Percentiles rank a stretch among this genome's conserved stretches.
phyloP scores from a whole-genome alignment of 768 basidiomycete species.

The Suillus variegatus region DNA sequence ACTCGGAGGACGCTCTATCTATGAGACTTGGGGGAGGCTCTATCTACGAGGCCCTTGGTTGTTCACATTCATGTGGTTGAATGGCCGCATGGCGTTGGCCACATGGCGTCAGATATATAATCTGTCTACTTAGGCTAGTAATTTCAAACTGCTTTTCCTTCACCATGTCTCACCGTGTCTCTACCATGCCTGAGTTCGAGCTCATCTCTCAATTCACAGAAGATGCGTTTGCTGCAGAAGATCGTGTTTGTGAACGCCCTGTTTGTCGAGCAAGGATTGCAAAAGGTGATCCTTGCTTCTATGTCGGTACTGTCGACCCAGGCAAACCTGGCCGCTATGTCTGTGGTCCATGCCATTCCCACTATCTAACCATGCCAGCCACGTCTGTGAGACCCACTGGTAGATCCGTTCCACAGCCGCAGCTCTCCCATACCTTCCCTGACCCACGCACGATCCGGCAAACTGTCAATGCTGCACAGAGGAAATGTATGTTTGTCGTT shows the following conservation, averaged over 20 bases:
- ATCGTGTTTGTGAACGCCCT: not conserved
- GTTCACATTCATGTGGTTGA: too few relatives aligned
- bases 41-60: too few relatives aligned
- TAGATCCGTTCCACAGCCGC: too few relatives aligned
- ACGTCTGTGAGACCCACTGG: not conserved
- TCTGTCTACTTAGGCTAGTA: too few relatives aligned
- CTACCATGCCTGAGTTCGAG: not conserved
- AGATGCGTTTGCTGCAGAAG: not conserved
- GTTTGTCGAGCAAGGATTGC: not conserved
- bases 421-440: not conserved
- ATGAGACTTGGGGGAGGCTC: too few relatives aligned
- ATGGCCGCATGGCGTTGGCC: too few relatives aligned
- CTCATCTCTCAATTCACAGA: not conserved
- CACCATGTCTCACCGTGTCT: too few relatives aligned
- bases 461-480: slow-evolving; percentile 1
- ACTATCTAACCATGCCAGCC: not conserved
- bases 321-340: not conserved
- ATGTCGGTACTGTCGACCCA: not conserved
- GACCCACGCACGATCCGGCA: slow-evolving; percentile 2
- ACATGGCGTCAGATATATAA: too few relatives aligned
- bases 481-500: not conserved
- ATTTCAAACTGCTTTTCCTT: too few relatives aligned
- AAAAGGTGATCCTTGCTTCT: slow-evolving; percentile 4
- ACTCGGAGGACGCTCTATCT: too few relatives aligned
- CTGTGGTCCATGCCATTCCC: not conserved